Percentiles rank a stretch among this genome's conserved stretches.
Evolutionary conservation across 345 rosid genomes (phyloP).

Genomic region (Bruguiera sexangula): DNA sequence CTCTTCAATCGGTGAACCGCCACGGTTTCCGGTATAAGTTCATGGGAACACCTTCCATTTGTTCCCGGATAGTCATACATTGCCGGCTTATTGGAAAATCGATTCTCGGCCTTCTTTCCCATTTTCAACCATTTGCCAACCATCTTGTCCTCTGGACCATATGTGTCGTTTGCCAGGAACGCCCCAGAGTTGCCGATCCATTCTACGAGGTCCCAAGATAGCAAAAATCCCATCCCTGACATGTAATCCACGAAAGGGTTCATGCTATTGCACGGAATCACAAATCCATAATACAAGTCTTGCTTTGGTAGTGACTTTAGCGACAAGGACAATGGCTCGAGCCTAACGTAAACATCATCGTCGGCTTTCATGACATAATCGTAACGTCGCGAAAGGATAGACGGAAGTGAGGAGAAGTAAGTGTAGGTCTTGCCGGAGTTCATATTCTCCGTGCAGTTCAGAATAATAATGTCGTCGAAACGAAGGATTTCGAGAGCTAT

Average conservation of each 20-base stretch:
- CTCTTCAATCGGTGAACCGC: constrained; percentile 42
- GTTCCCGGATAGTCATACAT: constrained; percentile 48
- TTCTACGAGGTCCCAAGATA: constrained; percentile 44
- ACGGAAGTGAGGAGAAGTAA: constrained; percentile 39
- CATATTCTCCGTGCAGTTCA: constrained; percentile 47
- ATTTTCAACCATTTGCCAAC: constrained; percentile 40
- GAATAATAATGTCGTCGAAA: constrained; percentile 38
- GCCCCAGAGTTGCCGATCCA: constrained; percentile 36
- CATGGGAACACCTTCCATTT: constrained; percentile 38
- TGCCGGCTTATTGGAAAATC: constrained; percentile 33
- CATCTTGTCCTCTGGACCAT: constrained; percentile 45
- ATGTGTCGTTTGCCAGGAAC: constrained; percentile 23
- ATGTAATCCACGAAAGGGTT: constrained; percentile 41
- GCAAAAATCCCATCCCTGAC: constrained; percentile 41
- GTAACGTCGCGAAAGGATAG: constrained; percentile 19
- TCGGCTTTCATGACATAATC: constrained; percentile 44
- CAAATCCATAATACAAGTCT: constrained; percentile 43
- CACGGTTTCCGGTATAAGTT: constrained; percentile 33
- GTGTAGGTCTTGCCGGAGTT: constrained; percentile 42
- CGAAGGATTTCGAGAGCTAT: constrained; percentile 31
- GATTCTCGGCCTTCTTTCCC: constrained; percentile 34
- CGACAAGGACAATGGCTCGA: constrained; percentile 21
- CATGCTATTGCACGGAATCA: constrained; percentile 37
- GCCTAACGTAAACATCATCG: constrained; percentile 33
- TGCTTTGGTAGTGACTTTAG: constrained; percentile 25